These are phyloP conservation scores for Penicillium sp. DNA, from an alignment of 2,329 filamentous ascomycete genomes.

Conservation along the genomic window DNA sequence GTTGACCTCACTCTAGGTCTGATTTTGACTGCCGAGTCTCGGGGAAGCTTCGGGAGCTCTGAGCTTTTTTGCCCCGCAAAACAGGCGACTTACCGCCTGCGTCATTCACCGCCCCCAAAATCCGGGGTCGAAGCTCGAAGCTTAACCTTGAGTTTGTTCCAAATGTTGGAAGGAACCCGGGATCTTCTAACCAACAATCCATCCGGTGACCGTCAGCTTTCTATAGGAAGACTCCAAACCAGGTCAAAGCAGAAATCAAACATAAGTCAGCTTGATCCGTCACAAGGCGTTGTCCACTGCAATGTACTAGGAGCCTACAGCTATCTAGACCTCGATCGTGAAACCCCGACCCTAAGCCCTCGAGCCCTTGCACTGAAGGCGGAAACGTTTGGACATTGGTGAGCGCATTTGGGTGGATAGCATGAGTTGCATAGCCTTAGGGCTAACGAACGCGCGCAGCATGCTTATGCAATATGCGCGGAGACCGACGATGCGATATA, in stretches of 20 bases:
- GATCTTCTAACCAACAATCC: neutral
- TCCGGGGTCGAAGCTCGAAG: conserved; percentile 6
- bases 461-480: neutral
- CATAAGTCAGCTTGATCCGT: too few relatives aligned
- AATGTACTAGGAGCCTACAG: neutral
- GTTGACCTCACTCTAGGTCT: neutral
- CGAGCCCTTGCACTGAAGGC: too few relatives aligned
- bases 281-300: neutral
- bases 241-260: neutral
- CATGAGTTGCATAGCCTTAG: neutral
- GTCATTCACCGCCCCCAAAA: conserved; percentile 8
- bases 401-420: neutral
- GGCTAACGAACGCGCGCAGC: neutral
- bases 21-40: neutral
- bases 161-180: neutral
- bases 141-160: conserved; percentile 2
- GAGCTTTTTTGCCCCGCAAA: conserved; percentile 7
- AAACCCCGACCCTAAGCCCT: neutral
- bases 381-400: neutral
- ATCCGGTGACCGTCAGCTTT: neutral
- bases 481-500: neutral
- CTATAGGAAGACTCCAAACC: rapidly evolving
- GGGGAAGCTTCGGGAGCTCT: conserved; percentile 2
- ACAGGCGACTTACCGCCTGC: conserved; percentile 3
- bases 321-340: neutral